These are phyloP conservation scores for Herpetospermum pedunculosum DNA, from an alignment of 306 rosid genomes.

Conservation along the genomic window DNA sequence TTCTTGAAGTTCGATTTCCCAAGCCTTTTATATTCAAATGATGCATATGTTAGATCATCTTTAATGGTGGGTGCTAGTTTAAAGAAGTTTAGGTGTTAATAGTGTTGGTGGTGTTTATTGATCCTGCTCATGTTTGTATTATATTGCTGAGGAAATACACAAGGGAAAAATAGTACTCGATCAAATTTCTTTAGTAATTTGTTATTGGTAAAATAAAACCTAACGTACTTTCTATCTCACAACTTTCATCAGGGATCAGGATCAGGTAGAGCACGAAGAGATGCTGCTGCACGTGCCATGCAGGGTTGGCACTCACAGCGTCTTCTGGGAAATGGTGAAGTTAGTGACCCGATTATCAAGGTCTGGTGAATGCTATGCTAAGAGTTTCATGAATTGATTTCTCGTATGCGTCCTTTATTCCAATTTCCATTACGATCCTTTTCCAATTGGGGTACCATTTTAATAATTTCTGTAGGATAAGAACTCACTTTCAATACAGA, in stretches of 20 bases:
- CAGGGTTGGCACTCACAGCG: conserved; percentile 99
- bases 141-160: not conserved
- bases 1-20: not conserved
- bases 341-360: conserved; percentile 89
- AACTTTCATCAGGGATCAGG: conserved; percentile 47
- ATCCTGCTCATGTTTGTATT: not conserved
- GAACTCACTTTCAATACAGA: conserved; percentile 53
- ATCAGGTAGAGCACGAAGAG: conserved; percentile 89
- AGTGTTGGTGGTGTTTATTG: not conserved
- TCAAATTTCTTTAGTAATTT: not conserved
- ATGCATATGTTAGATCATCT: not conserved
- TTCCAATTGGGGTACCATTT: not conserved
- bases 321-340: conserved; percentile 91
- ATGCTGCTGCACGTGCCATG: conserved; percentile 99
- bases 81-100: not conserved
- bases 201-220: not conserved
- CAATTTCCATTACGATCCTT: not conserved
- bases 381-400: conserved; percentile 9
- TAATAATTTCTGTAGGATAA: conserved; percentile 49
- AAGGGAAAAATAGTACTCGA: not conserved
- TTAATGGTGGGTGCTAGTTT: not conserved
- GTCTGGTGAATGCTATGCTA: conserved; percentile 32
- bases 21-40: not conserved
- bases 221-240: not conserved
- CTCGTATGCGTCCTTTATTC: not conserved